These are phyloP conservation scores for Xylona heveae DNA, from an alignment of 495 filamentous ascomycete genomes.

Conservation along the genomic window DNA sequence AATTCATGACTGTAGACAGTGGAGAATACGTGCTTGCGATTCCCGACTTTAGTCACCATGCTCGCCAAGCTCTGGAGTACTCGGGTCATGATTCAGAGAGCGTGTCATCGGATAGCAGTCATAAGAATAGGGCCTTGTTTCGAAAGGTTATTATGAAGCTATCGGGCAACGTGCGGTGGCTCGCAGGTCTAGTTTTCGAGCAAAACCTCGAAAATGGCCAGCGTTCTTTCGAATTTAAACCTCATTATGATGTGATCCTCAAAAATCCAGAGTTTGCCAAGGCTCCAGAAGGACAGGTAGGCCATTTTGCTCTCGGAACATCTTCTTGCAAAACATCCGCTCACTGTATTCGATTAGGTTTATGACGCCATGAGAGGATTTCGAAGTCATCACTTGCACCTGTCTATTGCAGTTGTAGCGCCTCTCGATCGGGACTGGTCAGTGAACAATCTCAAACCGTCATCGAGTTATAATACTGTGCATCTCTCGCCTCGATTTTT, in stretches of 20 bases:
- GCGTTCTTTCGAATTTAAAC: constrained; percentile 70
- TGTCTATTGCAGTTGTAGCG: constrained; percentile 74
- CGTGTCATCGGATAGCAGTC: constrained; percentile 36
- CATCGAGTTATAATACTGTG: constrained; percentile 81
- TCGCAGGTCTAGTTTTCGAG: constrained; percentile 82
- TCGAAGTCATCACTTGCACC: constrained; percentile 84
- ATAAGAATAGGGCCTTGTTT: constrained; percentile 59
- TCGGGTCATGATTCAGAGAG: constrained; percentile 38
- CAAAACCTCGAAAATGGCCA: constrained; percentile 40
- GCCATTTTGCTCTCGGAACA: constrained; percentile 1
- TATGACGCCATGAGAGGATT: constrained; percentile 93
- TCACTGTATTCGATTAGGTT: constrained; percentile 17
- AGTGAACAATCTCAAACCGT: constrained; percentile 44
- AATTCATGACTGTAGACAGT: constrained; percentile 89
- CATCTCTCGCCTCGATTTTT: constrained; percentile 91
- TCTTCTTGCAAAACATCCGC: constrained; percentile 6
- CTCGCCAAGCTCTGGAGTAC: constrained; percentile 34
- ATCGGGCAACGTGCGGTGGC: constrained; percentile 80
- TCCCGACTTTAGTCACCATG: constrained; percentile 81
- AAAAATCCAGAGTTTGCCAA: constrained; percentile 57
- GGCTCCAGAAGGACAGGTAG: constrained; percentile 23
- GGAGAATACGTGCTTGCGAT: constrained; percentile 86
- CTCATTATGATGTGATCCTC: constrained; percentile 79
- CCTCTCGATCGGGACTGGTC: constrained; percentile 67
- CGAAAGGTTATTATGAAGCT: constrained; percentile 98